Evolutionary conservation across 73 alveolate genomes (phyloP).

Genomic region (Tetrahymena thermophila): DNA sequence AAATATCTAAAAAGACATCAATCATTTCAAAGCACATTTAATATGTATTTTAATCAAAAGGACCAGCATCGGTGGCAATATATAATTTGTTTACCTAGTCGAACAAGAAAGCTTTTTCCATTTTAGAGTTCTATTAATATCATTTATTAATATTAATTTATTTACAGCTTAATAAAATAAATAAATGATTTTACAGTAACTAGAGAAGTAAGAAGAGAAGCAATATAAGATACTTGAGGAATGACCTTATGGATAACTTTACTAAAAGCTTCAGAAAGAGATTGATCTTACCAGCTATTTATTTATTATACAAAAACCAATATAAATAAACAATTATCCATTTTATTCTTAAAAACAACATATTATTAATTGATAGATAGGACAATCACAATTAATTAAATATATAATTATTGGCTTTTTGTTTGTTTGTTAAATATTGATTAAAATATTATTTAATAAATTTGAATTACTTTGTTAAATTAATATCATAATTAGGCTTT

Average conservation of each 20-base stretch:
- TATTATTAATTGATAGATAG: no score
- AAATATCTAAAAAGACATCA: slow-evolving; percentile 90
- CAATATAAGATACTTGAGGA: slow-evolving; percentile 63
- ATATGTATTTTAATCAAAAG: slow-evolving; percentile 72
- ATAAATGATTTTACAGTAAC: background rate
- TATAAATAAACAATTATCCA: slow-evolving; percentile 45
- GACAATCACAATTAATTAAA: no score
- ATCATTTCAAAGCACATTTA: slow-evolving; percentile 95
- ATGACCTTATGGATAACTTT: slow-evolving; percentile 82
- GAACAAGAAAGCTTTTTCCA: slow-evolving; percentile 91
- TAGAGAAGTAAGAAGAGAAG: slow-evolving; percentile 57
- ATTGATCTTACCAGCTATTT: slow-evolving; percentile 68
- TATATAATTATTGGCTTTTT: no score
- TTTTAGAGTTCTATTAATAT: slow-evolving; percentile 63
- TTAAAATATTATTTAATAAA: no score
- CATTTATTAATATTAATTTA: slow-evolving; percentile 60
- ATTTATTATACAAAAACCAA: slow-evolving; percentile 1
- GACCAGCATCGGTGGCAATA: slow-evolving; percentile 88
- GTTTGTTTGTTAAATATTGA: no score
- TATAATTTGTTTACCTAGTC: slow-evolving; percentile 89
- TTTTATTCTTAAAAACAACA: background rate
- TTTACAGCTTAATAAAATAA: background rate
- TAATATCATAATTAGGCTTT: slow-evolving; percentile 49
- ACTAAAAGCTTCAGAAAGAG: slow-evolving; percentile 88
- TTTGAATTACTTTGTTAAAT: slow-evolving; percentile 7